Base-by-base conservation (phyloP, 352 stramenopile species). In the Thalassiosira exigua region DNA sequence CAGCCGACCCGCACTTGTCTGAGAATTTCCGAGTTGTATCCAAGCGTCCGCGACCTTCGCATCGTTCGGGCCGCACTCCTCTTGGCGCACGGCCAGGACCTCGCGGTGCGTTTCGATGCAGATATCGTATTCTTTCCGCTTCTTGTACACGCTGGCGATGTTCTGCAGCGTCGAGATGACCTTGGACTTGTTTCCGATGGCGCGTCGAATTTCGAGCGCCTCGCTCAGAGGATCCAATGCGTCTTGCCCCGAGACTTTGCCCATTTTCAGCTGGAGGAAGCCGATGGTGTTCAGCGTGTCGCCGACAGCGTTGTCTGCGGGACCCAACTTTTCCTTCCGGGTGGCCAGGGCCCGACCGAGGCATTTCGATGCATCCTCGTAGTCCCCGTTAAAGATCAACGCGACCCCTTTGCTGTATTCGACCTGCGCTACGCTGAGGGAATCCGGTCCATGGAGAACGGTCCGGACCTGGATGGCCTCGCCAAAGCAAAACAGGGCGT, bases 201-300 rank as follows among this genome's bases (percentile, higher is more conserved):
- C 56, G 24, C 60, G 66, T 51, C 79, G 70, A 17, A 86, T 80
- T 59, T 82, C 72, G 17, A 86, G 72, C 9, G 79, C 67, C 69
- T 82, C 56, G 12, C 29, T 71, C 21, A 86, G 36, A 30, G 60
- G 52, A 26, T 48, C 42, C 17, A 86, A 60, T 32, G 72, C 72
- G 9, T 74, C 56, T 9, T 81, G 44, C 22, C 66, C 69, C 22
- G 42, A 14, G 33, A 86, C 70, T 48, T 77, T 86, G 42, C 79
- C 79, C 58, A 73, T 82, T 44, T 65, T 62, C 22, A 86, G 51
- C 4, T 82, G 56, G n/a, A 82, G 60, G 27, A 82, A 86, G 9
- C 79, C 79, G 58, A 86, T 86, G 26, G 79, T 86, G 39, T 86
- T 86, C 22, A 86, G 52, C n/a, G 79, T 86, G 53, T 86, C 79